phyloP scores from a whole-genome alignment of 257 asterid species.

The Ligustrum vulgare region DNA sequence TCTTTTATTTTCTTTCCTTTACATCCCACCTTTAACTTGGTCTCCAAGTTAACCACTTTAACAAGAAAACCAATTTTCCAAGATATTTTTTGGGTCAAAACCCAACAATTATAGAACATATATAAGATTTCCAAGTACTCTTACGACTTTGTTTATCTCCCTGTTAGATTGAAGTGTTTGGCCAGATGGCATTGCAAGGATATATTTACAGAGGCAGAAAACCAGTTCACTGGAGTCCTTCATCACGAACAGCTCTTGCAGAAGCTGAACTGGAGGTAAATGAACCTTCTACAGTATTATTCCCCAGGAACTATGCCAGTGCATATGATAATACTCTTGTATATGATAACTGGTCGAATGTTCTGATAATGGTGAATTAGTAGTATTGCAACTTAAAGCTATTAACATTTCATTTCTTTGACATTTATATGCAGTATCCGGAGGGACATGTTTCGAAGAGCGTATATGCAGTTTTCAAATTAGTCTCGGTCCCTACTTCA shows the following conservation, averaged over 20 bases:
- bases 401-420: slow-evolving; percentile 15
- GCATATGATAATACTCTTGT: background rate
- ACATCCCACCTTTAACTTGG: no score
- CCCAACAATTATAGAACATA: slow-evolving; percentile 4
- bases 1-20: no score
- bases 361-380: slow-evolving; percentile 3
- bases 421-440: slow-evolving; percentile 69
- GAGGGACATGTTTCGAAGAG: slow-evolving; percentile 97
- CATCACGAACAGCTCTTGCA: slow-evolving; percentile 97
- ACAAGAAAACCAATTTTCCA: no score
- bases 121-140: slow-evolving; percentile 21
- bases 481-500: slow-evolving; percentile 57
- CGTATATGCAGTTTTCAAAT: slow-evolving; percentile 74
- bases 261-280: slow-evolving; percentile 98
- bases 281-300: slow-evolving; percentile 18
- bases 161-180: slow-evolving; percentile 89
- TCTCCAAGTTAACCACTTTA: no score
- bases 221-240: slow-evolving; percentile 99
- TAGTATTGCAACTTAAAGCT: slow-evolving; percentile 14
- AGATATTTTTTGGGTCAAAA: no score
- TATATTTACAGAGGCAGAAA: slow-evolving; percentile 92
- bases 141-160: slow-evolving; percentile 16
- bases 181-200: slow-evolving; percentile 88
- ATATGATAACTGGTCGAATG: slow-evolving; percentile 3
- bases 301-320: slow-evolving; percentile 3